Percentiles rank a stretch among this genome's conserved stretches.
Conservation (phyloP, 2,329 filamentous ascomycete genomes). For the Rhynchosporium graminicola region DNA sequence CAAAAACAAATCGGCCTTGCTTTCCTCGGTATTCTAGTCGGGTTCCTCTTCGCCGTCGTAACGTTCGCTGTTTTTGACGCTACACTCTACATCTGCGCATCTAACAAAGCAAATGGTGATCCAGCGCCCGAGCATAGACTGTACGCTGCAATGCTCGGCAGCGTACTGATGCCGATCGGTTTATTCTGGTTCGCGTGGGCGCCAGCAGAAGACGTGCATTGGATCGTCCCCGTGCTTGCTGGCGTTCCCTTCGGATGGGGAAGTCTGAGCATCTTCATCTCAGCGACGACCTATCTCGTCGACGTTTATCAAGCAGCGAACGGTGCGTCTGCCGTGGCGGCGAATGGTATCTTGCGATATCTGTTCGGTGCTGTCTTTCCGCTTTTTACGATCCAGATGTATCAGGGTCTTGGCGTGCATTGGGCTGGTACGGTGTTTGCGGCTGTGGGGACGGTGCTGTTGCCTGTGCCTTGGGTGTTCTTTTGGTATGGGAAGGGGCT, state of each 20-base stretch:
- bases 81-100: slow-evolving; percentile 52
- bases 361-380: slow-evolving; percentile 36
- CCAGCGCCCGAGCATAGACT: slow-evolving; percentile 58
- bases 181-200: slow-evolving; percentile 44
- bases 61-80: slow-evolving; percentile 49
- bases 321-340: slow-evolving; percentile 35
- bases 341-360: slow-evolving; percentile 37
- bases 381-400: slow-evolving; percentile 50
- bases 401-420: slow-evolving; percentile 43
- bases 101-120: slow-evolving; percentile 11
- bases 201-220: slow-evolving; percentile 30
- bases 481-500: slow-evolving; percentile 43
- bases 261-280: slow-evolving; percentile 56
- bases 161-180: slow-evolving; percentile 34
- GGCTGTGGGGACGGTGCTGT: slow-evolving; percentile 45
- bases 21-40: slow-evolving; percentile 34
- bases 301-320: slow-evolving; percentile 34
- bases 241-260: slow-evolving; percentile 55
- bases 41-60: slow-evolving; percentile 33
- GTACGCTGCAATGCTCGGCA: slow-evolving; percentile 56
- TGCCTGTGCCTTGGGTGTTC: slow-evolving; percentile 49
- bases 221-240: slow-evolving; percentile 37
- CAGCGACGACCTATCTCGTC: slow-evolving; percentile 34
- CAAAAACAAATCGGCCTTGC: slow-evolving; percentile 38
- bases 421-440: slow-evolving; percentile 47